A percentile compares a stretch with the other conserved stretches of the same genome.
phyloP scores from a whole-genome alignment of 768 basidiomycete species.

The Tulasnella sp. region DNA sequence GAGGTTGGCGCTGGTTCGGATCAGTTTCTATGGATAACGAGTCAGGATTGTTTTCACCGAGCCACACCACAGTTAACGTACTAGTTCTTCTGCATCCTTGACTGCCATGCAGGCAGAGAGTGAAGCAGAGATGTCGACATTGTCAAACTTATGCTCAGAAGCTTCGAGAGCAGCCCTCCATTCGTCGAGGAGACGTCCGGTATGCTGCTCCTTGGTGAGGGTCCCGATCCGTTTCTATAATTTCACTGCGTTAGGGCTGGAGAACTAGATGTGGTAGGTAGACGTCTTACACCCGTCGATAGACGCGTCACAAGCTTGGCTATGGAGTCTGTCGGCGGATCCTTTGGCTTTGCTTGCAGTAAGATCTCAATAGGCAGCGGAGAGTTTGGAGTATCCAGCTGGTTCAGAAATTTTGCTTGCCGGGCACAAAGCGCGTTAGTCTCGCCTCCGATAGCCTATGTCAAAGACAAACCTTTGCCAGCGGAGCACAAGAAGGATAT shows the following conservation, averaged over 20 bases:
- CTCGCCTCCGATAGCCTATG: neutral
- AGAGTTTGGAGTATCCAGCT: constrained; percentile 49
- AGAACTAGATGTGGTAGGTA: neutral
- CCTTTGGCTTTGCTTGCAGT: constrained; percentile 69
- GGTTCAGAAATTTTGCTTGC: constrained; percentile 74
- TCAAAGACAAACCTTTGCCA: constrained; percentile 56
- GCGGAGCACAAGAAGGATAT: constrained; percentile 75
- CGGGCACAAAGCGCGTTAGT: constrained; percentile 13
- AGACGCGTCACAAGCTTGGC: constrained; percentile 52
- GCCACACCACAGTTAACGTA: constrained; percentile 29
- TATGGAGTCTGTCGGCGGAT: constrained; percentile 60
- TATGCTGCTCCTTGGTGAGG: constrained; percentile 69
- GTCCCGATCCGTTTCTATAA: constrained; percentile 56
- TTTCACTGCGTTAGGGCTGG: constrained; percentile 17
- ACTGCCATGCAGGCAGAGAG: constrained; percentile 70
- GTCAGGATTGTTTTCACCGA: too few relatives aligned
- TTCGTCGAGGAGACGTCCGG: constrained; percentile 77
- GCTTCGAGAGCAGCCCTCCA: constrained; percentile 61
- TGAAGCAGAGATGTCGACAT: constrained; percentile 65
- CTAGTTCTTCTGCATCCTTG: constrained; percentile 88
- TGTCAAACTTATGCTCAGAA: constrained; percentile 47
- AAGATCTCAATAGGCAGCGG: constrained; percentile 63
- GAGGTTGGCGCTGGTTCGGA: constrained; percentile 59
- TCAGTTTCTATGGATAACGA: constrained; percentile 51
- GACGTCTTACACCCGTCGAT: constrained; percentile 14